phyloP scores from a whole-genome alignment of 306 rosid genomes.

The Gastrolobium villosum region DNA sequence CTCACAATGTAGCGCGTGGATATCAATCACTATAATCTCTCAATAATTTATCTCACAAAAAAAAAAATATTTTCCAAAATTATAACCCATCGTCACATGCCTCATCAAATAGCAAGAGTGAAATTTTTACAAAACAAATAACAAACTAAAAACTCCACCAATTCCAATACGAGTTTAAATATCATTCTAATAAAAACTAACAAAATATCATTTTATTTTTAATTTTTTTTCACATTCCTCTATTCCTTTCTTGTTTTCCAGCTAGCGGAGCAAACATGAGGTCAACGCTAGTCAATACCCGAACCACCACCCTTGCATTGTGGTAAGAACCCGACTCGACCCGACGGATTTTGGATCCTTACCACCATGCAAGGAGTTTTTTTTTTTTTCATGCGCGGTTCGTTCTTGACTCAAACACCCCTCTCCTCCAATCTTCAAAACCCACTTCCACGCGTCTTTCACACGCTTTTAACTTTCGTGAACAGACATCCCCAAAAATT shows the following conservation, averaged over 20 bases:
- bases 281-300: constrained; percentile 98
- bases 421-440: not conserved
- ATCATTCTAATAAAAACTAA: not conserved
- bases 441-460: constrained; percentile 37
- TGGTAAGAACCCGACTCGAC: constrained; percentile 46
- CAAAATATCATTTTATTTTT: not conserved
- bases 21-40: too few species aligned
- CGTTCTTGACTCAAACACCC: constrained; percentile 99
- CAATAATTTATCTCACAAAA: too few species aligned
- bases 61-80: too few species aligned
- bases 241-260: not conserved
- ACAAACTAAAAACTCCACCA: constrained; percentile 8
- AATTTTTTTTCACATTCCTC: not conserved
- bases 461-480: constrained; percentile 14
- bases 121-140: not conserved
- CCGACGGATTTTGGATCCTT: constrained; percentile 36
- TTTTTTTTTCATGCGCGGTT: constrained; percentile 64
- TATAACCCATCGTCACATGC: too few species aligned
- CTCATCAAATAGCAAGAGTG: not conserved
- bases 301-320: constrained; percentile 92
- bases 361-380: constrained; percentile 74
- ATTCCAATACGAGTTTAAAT: not conserved
- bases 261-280: constrained; percentile 54
- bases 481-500: not conserved
- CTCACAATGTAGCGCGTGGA: not conserved